Evolutionary conservation across 2,329 filamentous ascomycete genomes (phyloP).

Genomic region (Epichloe baconii): DNA sequence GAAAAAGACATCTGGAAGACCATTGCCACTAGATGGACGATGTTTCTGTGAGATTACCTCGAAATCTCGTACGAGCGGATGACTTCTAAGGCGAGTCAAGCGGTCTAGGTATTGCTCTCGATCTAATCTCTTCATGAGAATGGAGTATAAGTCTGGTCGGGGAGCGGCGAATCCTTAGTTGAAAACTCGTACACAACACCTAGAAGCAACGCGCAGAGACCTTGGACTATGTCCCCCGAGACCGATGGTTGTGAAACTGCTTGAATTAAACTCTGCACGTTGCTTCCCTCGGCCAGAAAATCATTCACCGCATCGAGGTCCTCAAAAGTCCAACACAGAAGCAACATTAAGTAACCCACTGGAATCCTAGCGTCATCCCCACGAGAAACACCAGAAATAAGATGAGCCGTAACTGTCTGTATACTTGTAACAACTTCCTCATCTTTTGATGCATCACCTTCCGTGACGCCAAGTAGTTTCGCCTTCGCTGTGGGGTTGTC

Average conservation of each 20-base stretch:
- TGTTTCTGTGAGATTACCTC: slow-evolving; percentile 69
- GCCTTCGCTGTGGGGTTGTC: slow-evolving; percentile 70
- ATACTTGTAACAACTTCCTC: slow-evolving; percentile 94
- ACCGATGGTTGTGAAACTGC: slow-evolving; percentile 47
- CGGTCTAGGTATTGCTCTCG: slow-evolving; percentile 80
- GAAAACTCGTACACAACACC: slow-evolving; percentile 94
- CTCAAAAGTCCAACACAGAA: slow-evolving; percentile 84
- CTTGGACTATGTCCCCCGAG: slow-evolving; percentile 56
- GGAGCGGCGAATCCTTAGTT: slow-evolving; percentile 87
- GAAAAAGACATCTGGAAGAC: slow-evolving; percentile 71
- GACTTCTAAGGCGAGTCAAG: slow-evolving; percentile 62
- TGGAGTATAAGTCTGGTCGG: slow-evolving; percentile 63
- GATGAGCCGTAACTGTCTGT: slow-evolving; percentile 72
- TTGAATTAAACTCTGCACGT: slow-evolving; percentile 74
- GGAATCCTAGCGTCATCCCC: slow-evolving; percentile 66
- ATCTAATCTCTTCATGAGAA: slow-evolving; percentile 64
- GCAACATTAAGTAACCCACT: slow-evolving; percentile 78
- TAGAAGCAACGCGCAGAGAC: slow-evolving; percentile 71
- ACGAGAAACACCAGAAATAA: slow-evolving; percentile 67
- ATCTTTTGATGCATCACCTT: slow-evolving; percentile 77
- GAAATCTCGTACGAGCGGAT: slow-evolving; percentile 74
- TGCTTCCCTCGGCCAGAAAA: slow-evolving; percentile 82
- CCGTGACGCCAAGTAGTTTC: slow-evolving; percentile 67
- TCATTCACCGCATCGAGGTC: slow-evolving; percentile 86
- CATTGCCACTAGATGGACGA: slow-evolving; percentile 29